Evolutionary conservation across 2,329 filamentous ascomycete genomes (phyloP), one percentile per base, ranked within the genome.

Genomic region (Metarhizium rileyi): DNA sequence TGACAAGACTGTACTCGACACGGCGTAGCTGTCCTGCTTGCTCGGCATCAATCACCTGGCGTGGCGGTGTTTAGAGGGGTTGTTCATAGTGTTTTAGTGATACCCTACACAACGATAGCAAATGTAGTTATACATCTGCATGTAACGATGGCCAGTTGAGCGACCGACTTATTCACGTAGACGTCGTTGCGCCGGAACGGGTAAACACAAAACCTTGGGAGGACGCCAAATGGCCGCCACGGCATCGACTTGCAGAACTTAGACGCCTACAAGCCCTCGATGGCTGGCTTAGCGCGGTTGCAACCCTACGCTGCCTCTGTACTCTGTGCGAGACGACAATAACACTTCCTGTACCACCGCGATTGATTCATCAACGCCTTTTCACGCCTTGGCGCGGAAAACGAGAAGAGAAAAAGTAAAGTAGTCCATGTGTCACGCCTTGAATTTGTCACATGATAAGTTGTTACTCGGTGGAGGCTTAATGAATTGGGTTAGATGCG

Each of bases 1-100:
- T 0, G 58, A 56, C 16, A 54, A 60, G 16, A 55, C 57, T 4
- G 53, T 52, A 16, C 55, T 51, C 8, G 53, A 53, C 51, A 51
- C 52, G 25, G 47, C 44, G 33, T 33, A 47, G 44, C 10, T 40
- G 16, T 20, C 20, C 20, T 38, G 35, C 5, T 38, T n/a, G n/a
- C 35, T 38, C n/a, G 35, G 16, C 9, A 38, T 18, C 35, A 18
- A 20, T 6, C 18, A n/a, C 18, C 18, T 18, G n/a, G 5, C 18
- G 35, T 20, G 33, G 16, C 33, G 33, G 14, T 36, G 33, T 36
- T 5, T 14, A 9, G 18, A 5, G 20, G 35, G 8, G 5, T 38
- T 44, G 46, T 40, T 8, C 6, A 36, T 18, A 14, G 40, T 46
- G 44, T 51, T 52, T 51, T 38, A 30, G 30, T 22, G 28, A 22